phyloP scores from a whole-genome alignment of 306 rosid genomes.

The Lupinus albus region DNA sequence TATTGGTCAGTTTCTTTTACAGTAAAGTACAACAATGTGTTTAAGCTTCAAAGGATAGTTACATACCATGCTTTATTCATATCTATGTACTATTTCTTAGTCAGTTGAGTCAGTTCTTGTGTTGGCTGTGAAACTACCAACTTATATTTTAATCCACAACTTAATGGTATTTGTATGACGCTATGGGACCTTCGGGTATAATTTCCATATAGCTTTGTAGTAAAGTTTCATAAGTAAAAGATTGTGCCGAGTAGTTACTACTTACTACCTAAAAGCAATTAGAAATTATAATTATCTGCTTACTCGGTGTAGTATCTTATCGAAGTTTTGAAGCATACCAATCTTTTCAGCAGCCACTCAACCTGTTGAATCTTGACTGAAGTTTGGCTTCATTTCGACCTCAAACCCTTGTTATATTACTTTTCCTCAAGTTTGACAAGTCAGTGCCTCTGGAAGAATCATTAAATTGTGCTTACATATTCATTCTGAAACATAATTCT shows the following conservation, averaged over 20 bases:
- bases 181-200: neutral
- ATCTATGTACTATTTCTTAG: neutral
- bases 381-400: slow-evolving; percentile 20
- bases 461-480: neutral
- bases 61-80: slow-evolving; percentile 9
- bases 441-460: slow-evolving; percentile 8
- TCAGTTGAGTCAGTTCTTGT: neutral
- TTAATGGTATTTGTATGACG: neutral
- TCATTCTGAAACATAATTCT: slow-evolving; percentile 26
- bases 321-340: slow-evolving; percentile 4
- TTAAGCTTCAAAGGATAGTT: no score
- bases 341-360: neutral
- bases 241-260: slow-evolving; percentile 3
- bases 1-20: slow-evolving; percentile 12
- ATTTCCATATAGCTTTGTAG: slow-evolving; percentile 4
- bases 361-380: neutral
- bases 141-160: slow-evolving; percentile 18
- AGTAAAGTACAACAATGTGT: neutral
- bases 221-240: neutral
- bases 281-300: slow-evolving; percentile 15
- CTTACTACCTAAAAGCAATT: neutral
- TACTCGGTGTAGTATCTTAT: slow-evolving; percentile 6
- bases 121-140: neutral
- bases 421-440: slow-evolving; percentile 18
- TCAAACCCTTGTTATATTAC: neutral